Base-by-base conservation (phyloP, 2,329 filamentous ascomycete species). In the Karstenula rhodostoma region DNA sequence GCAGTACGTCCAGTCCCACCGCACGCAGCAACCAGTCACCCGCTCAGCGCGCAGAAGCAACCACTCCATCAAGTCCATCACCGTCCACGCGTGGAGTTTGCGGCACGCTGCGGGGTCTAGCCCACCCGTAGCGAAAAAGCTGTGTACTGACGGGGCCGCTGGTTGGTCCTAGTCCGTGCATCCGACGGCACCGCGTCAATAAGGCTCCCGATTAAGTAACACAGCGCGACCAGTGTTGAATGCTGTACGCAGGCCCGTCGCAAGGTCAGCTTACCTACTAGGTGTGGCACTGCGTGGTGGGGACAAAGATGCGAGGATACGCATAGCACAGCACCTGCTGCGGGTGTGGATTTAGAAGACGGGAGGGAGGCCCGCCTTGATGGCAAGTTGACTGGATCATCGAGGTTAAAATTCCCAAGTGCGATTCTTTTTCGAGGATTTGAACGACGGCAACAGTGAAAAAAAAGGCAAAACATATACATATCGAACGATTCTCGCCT, bases 271-370 rank as follows among this genome's bases (percentile, higher is more conserved):
- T 47, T 25, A 47, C 22, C 27, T 12, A 12, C 22, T 19, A 4
- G 13, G 19, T n/a, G 22, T 22, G 7, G 12, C 29, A 6, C 8
- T 6, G n/a, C n/a, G n/a, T n/a, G n/a, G n/a, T n/a, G n/a, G n/a
- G n/a, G n/a, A n/a, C n/a, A n/a, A n/a, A n/a, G n/a, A n/a, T n/a
- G n/a, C n/a, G n/a, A n/a, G n/a, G n/a, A n/a, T n/a, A n/a, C n/a
- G n/a, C n/a, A n/a, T n/a, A 47, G 44, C 44, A 47, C 44, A 47
- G 44, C 44, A 22, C 44, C 44, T 47, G 25, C 44, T 29, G 25
- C 23, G 44, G 9, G 29, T 9, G 8, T 9, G 15, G 2, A 5
- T 15, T 47, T 47, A 10, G 17, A 3, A 44, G 22, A 27, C 12
- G 23, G 10, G 44, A 6, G 25, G 9, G 42, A 22, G 7, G 9